Evolutionary conservation across 2,329 filamentous ascomycete genomes (phyloP), one percentile per base, ranked within the genome.

Genomic region (Fusarium avenaceum): DNA sequence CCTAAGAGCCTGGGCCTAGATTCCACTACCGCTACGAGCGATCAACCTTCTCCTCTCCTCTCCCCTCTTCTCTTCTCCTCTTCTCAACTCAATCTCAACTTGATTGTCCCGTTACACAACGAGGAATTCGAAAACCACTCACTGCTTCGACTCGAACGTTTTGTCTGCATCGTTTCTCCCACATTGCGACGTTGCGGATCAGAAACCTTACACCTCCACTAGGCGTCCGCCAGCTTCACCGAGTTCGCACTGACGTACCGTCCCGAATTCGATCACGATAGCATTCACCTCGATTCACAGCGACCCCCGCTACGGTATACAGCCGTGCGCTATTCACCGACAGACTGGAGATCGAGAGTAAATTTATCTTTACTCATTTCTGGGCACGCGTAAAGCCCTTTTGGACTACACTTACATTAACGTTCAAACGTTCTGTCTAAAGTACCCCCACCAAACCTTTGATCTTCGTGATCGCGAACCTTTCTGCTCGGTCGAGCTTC

Each of bases 201-300:
- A 40, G 43, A 20, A 62, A 43, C 30, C 51, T 43, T 63, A 43
- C 57, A 51, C 52, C 55, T 44, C 56, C 59, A 59, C 59, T 51
- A 19, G 19, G 33, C 51, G 15, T 52, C 48, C 38, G 30, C 44
- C 66, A 64, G 45, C 66, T 67, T 64, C 66, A 70, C 66, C 66
- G 57, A 53, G 57, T 67, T 38, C 48, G 42, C 49, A 56, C 66
- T 70, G 62, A 67, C 66, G 66, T 70, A 69, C 59, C 28, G 46
- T 45, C 14, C 30, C 43, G 30, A 67, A 51, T 47, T 54, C 56
- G 30, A 65, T 32, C 48, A 63, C 67, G 38, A 65, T 51, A 62
- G 33, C 48, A 38, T 52, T 55, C 28, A 60, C 43, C 42, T 47
- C 13, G 46, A 53, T 26, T 45, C 48, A 40, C 42, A 32, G n/a